phyloP scores from a whole-genome alignment of 345 rosid genomes.

The Gossypium mustelinum region DNA sequence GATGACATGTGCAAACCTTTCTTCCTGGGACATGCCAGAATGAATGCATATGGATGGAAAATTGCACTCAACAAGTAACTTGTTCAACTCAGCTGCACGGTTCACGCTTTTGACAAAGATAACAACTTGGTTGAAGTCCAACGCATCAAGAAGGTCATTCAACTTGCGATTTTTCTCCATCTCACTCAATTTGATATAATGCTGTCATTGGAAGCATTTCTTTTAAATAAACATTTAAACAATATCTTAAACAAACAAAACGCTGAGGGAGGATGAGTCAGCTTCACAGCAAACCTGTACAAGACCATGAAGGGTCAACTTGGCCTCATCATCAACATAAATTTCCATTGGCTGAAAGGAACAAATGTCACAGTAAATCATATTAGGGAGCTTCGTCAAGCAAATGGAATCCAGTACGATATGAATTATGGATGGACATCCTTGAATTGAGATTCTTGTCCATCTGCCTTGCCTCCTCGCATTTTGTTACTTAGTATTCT shows the following conservation, averaged over 20 bases:
- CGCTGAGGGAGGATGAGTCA: not conserved
- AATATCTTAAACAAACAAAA: not conserved
- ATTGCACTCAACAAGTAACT: slow-evolving; percentile 87
- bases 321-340: slow-evolving; percentile 97
- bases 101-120: slow-evolving; percentile 95
- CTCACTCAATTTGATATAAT: slow-evolving; percentile 94
- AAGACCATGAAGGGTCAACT: slow-evolving; percentile 97
- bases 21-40: slow-evolving; percentile 99
- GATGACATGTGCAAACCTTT: slow-evolving; percentile 46
- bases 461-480: slow-evolving; percentile 42
- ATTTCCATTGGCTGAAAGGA: slow-evolving; percentile 99
- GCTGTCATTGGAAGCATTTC: slow-evolving; percentile 39
- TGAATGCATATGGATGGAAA: slow-evolving; percentile 98
- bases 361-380: slow-evolving; percentile 69
- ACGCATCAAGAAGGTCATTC: slow-evolving; percentile 92
- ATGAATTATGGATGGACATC: slow-evolving; percentile 52
- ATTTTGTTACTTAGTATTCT: slow-evolving; percentile 20
- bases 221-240: not conserved
- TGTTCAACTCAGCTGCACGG: slow-evolving; percentile 94
- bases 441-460: slow-evolving; percentile 45
- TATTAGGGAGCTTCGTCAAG: slow-evolving; percentile 67
- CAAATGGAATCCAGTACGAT: slow-evolving; percentile 60
- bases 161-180: slow-evolving; percentile 95
- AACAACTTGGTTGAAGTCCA: slow-evolving; percentile 99
- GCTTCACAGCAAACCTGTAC: slow-evolving; percentile 59